These are phyloP conservation scores for Rhizopus delemar DNA, from an alignment of 371 early-diverging fungal species.

Conservation along the genomic window DNA sequence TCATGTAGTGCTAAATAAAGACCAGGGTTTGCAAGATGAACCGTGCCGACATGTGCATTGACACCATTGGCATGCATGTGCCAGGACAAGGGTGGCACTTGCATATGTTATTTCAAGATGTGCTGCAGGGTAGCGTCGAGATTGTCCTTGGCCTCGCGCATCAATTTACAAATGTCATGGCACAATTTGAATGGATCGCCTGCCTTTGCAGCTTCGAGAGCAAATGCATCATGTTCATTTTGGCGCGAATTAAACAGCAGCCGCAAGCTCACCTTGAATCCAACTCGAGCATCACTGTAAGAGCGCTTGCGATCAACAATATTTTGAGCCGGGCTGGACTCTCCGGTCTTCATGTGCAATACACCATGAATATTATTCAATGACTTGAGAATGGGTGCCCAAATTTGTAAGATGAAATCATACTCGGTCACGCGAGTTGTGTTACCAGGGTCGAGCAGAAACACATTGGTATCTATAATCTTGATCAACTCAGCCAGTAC, in stretches of 20 bases:
- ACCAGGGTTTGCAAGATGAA: no score
- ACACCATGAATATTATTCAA: neutral
- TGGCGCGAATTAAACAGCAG: conserved; percentile 5
- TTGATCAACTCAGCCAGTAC: conserved; percentile 7
- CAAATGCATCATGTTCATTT: conserved; percentile 11
- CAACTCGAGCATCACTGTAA: conserved; percentile 6
- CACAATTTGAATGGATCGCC: neutral
- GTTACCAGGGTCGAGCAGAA: conserved; percentile 16
- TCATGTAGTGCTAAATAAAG: no score
- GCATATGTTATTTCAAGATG: neutral
- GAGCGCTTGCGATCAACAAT: conserved; percentile 3
- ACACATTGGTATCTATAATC: conserved; percentile 11
- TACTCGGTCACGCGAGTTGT: conserved; percentile 1
- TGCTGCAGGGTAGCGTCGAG: neutral
- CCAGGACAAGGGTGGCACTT: no score
- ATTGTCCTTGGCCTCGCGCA: neutral
- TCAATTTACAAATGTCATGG: neutral
- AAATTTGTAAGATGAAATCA: neutral
- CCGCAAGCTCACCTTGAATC: conserved; percentile 4
- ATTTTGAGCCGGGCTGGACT: conserved; percentile 4
- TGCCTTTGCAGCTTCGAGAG: neutral
- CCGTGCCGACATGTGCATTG: no score
- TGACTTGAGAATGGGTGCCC: neutral
- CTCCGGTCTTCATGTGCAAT: conserved; percentile 4
- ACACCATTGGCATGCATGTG: no score